A percentile compares a stretch with the other conserved stretches of the same genome.
Evolutionary conservation across 2,329 filamentous ascomycete genomes (phyloP).

Genomic region (Sporothrix euskadiensis): DNA sequence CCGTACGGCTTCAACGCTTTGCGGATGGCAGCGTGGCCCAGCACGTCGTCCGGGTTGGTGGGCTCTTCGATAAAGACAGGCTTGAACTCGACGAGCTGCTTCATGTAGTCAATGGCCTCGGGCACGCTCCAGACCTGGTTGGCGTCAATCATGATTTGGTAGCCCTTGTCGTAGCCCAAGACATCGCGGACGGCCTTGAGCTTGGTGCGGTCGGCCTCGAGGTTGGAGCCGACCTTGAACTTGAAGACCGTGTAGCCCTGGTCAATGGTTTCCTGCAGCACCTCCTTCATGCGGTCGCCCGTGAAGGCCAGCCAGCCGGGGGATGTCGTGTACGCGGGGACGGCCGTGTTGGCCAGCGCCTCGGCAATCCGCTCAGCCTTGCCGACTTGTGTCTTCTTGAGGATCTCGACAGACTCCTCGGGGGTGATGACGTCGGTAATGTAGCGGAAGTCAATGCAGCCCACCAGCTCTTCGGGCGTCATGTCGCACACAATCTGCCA

Average conservation of each 20-base stretch:
- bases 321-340: constrained; percentile 87
- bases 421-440: constrained; percentile 92
- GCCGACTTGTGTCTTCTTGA: constrained; percentile 64
- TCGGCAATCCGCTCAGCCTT: constrained; percentile 73
- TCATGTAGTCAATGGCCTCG: constrained; percentile 86
- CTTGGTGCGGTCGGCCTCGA: constrained; percentile 72
- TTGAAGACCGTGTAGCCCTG: constrained; percentile 87
- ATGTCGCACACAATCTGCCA: constrained; percentile 91
- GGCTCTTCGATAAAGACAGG: constrained; percentile 96
- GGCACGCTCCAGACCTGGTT: constrained; percentile 93
- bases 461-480: constrained; percentile 81
- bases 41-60: constrained; percentile 84
- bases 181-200: constrained; percentile 69
- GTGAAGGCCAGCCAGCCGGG: constrained; percentile 91
- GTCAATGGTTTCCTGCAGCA: constrained; percentile 73
- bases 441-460: constrained; percentile 91
- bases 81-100: constrained; percentile 76
- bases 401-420: constrained; percentile 73
- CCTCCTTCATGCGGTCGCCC: constrained; percentile 77
- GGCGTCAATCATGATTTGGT: constrained; percentile 88
- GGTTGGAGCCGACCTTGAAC: constrained; percentile 76
- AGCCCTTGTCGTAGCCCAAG: constrained; percentile 61
- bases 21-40: constrained; percentile 82
- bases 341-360: constrained; percentile 70
- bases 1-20: constrained; percentile 72